These are phyloP conservation scores for Symmetrospora coprosmae DNA, from an alignment of 768 basidiomycete genomes.

Conservation along the genomic window DNA sequence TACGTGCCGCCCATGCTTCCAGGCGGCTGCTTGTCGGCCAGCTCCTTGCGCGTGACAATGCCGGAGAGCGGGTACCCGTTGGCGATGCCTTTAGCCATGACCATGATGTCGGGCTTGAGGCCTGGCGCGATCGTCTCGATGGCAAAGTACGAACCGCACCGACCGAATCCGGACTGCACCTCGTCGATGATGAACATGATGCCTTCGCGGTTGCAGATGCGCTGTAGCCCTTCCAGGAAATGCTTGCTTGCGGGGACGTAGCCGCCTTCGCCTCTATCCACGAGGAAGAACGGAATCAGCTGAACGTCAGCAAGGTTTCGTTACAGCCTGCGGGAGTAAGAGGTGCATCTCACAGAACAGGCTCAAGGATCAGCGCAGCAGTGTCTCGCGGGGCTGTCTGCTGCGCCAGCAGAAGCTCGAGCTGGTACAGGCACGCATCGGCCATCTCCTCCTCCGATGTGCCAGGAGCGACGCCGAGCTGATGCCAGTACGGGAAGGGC, in stretches of 20 bases:
- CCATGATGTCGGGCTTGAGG: slow-evolving; percentile 72
- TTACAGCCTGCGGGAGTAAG: too few species aligned
- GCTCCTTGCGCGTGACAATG: slow-evolving; percentile 60
- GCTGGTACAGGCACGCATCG: slow-evolving; percentile 45
- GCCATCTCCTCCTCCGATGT: slow-evolving; percentile 43
- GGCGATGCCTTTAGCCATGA: slow-evolving; percentile 61
- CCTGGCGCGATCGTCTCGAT: slow-evolving; percentile 56
- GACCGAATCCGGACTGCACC: slow-evolving; percentile 69
- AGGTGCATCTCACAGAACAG: slow-evolving; percentile 62
- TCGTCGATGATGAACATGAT: slow-evolving; percentile 61
- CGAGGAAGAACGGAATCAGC: too few species aligned
- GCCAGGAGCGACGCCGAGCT: slow-evolving; percentile 24
- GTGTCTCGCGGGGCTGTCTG: slow-evolving; percentile 72
- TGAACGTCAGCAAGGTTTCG: too few species aligned
- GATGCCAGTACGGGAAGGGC: slow-evolving; percentile 86
- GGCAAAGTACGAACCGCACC: slow-evolving; percentile 38
- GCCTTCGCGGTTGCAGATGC: slow-evolving; percentile 70
- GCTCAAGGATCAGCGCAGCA: slow-evolving; percentile 84
- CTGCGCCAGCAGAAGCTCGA: slow-evolving; percentile 64
- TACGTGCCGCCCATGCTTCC: slow-evolving; percentile 54
- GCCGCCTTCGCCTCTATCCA: slow-evolving; percentile 49
- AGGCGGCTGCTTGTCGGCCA: slow-evolving; percentile 62
- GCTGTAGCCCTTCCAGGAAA: slow-evolving; percentile 64
- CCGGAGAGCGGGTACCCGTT: slow-evolving; percentile 79
- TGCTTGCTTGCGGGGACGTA: slow-evolving; percentile 74